These are phyloP conservation scores for Mycosphaerella arachidis DNA, from an alignment of 2,329 filamentous ascomycete genomes.

Conservation along the genomic window DNA sequence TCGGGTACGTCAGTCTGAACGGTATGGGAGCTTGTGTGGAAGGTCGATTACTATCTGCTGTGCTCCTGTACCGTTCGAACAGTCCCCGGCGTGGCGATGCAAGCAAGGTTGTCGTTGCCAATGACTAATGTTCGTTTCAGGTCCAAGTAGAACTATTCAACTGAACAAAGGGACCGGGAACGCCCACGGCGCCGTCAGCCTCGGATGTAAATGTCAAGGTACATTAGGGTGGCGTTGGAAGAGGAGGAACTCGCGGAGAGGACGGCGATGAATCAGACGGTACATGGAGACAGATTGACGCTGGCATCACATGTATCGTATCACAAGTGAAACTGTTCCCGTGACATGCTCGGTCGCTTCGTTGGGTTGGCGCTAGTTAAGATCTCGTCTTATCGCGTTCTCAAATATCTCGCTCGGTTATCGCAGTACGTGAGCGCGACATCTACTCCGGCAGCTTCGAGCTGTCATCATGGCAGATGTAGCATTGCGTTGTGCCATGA, in stretches of 20 bases:
- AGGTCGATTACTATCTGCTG: neutral
- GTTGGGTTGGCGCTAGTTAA: neutral
- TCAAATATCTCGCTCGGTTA: too few species aligned
- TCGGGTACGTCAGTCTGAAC: neutral
- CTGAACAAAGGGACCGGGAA: neutral
- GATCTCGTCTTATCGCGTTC: too few species aligned
- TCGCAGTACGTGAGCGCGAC: too few species aligned
- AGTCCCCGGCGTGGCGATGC: neutral
- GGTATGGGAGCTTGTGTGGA: neutral
- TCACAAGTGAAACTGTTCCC: too few species aligned
- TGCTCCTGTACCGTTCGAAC: neutral
- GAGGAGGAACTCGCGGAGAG: neutral
- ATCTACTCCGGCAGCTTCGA: too few species aligned
- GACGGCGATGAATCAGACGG: neutral
- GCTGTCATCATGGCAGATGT: too few species aligned
- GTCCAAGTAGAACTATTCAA: neutral
- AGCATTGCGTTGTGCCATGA: too few species aligned
- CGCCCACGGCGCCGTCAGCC: neutral
- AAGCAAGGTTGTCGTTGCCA: neutral
- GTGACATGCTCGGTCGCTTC: neutral
- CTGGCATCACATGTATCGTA: neutral
- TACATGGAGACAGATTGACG: neutral
- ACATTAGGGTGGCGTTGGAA: neutral
- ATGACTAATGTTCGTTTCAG: neutral
- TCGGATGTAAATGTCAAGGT: neutral